Base-by-base conservation (phyloP, 192 early-diverging fungal genomes). In the Entophlyctis luteolus region DNA sequence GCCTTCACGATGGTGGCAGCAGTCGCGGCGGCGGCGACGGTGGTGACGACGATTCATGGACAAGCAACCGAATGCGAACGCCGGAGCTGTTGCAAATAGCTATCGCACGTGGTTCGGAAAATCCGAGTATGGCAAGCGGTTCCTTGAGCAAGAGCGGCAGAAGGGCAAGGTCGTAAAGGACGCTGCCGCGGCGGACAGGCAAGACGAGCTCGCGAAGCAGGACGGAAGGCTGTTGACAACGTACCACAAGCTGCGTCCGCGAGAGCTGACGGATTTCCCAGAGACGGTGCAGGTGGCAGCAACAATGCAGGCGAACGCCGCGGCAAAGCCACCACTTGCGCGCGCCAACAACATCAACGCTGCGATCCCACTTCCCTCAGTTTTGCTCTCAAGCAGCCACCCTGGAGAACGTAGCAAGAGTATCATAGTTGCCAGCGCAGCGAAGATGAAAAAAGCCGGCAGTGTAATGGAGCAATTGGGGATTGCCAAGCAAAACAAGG, bases 91-190 rank as follows among this genome's bases (percentile, higher is more conserved):
- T 49, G 5, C 46, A 70, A 34, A 58, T 5, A 66, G 39, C 20
- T 68, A 72, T 48, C 10, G 47, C 8, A 72, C 69, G 31, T 76
- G 69, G 65, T 76, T 58, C 57, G 70, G 63, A 36, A 76, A 76
- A 23, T 70, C 73, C 31, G 52, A 59, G n/a, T 75, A 62, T 29
- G 73, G 68, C 2, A 34, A n/a, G 10, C 33, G 34, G 6, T 49
- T 20, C 25, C 2, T 63, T 5, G 60, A 63, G 18, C 18, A 25
- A 49, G 60, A 63, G 29, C 27, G 36, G 29, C 54, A 5, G 5
- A 55, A 55, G 36, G 54, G 28, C 4, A 32, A 32, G 29, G 5
- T 12, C 12, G 3, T 4, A 6, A 12, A 12, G 4, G 14, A 22
- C 18, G 20, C 3, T 32, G 39, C 39, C 39, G 54, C 54, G 4